Percentiles rank a stretch among this genome's conserved stretches.
Conservation (phyloP, 208 protist species). For the Trypanosomatidae sp. region DNA sequence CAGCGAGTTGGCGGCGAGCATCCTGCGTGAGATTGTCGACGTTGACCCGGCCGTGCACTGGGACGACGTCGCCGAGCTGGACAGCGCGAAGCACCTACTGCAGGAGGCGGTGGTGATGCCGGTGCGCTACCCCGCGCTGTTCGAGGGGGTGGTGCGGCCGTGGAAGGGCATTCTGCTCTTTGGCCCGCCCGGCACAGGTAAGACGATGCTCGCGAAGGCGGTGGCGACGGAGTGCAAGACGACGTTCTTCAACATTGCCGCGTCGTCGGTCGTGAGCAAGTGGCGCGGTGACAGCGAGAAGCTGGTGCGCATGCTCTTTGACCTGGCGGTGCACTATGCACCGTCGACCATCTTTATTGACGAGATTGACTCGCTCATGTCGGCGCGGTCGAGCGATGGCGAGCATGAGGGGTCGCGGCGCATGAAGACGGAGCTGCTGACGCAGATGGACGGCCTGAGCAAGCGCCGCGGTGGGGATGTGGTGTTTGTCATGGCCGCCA, state of each 20-base stretch:
- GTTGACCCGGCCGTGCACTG: slow-evolving; percentile 82
- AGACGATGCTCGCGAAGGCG: slow-evolving; percentile 96
- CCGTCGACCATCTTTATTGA: slow-evolving; percentile 99
- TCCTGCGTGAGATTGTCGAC: slow-evolving; percentile 80
- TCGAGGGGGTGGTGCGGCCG: slow-evolving; percentile 87
- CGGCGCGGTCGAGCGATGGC: slow-evolving; percentile 88
- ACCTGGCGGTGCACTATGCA: slow-evolving; percentile 86
- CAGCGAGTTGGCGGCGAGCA: slow-evolving; percentile 58
- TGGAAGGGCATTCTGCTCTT: slow-evolving; percentile 96
- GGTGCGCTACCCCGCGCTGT: slow-evolving; percentile 82
- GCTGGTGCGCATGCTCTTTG: slow-evolving; percentile 92
- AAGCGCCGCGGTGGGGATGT: slow-evolving; percentile 62
- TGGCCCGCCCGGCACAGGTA: slow-evolving; percentile 95
- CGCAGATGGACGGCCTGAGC: slow-evolving; percentile 88
- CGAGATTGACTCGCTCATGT: slow-evolving; percentile 98
- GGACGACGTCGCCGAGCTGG: slow-evolving; percentile 86
- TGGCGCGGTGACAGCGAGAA: slow-evolving; percentile 98
- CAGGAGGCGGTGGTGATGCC: slow-evolving; percentile 91
- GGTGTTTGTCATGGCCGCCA: slow-evolving; percentile 89
- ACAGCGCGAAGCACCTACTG: slow-evolving; percentile 89
- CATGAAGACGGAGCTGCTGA: slow-evolving; percentile 91
- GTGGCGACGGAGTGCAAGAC: slow-evolving; percentile 94
- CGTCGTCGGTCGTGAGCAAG: slow-evolving; percentile 94
- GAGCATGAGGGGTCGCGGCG: slow-evolving; percentile 87
- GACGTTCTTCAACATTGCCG: slow-evolving; percentile 98